Evolutionary conservation across 2,329 filamentous ascomycete genomes (phyloP).

Genomic region (Calonectria fujianensis): DNA sequence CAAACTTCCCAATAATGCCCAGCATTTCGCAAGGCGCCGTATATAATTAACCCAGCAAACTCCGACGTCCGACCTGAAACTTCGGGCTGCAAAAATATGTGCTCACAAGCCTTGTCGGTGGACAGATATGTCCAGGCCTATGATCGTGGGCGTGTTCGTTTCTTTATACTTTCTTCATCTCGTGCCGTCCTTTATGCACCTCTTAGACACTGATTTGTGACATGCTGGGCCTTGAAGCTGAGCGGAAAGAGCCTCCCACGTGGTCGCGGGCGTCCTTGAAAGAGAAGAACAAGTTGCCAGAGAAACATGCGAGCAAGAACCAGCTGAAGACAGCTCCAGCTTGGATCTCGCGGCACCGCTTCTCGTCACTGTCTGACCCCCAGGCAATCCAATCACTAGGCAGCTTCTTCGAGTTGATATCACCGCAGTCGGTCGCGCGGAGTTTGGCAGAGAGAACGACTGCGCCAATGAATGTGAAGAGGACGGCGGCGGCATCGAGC

Average conservation of each 20-base stretch:
- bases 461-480: constrained; percentile 83
- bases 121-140: neutral
- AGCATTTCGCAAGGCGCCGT: constrained; percentile 29
- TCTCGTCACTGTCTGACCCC: constrained; percentile 74
- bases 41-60: constrained; percentile 27
- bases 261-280: constrained; percentile 71
- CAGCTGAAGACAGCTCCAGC: constrained; percentile 85
- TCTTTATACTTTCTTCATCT: constrained; percentile 15
- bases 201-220: constrained; percentile 72
- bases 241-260: constrained; percentile 64
- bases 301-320: constrained; percentile 82
- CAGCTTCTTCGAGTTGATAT: constrained; percentile 61
- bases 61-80: constrained; percentile 11
- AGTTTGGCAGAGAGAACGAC: constrained; percentile 83
- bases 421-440: constrained; percentile 80
- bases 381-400: constrained; percentile 75
- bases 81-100: constrained; percentile 24
- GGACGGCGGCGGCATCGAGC: constrained; percentile 74
- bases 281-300: constrained; percentile 73
- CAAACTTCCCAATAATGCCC: constrained; percentile 29
- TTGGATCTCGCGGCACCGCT: constrained; percentile 85
- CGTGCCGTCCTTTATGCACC: neutral
- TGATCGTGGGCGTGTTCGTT: constrained; percentile 1
- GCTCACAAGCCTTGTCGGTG: neutral
- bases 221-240: constrained; percentile 70